phyloP scores from a whole-genome alignment of 495 filamentous ascomycete genomes.

The Neurospora sp. region DNA sequence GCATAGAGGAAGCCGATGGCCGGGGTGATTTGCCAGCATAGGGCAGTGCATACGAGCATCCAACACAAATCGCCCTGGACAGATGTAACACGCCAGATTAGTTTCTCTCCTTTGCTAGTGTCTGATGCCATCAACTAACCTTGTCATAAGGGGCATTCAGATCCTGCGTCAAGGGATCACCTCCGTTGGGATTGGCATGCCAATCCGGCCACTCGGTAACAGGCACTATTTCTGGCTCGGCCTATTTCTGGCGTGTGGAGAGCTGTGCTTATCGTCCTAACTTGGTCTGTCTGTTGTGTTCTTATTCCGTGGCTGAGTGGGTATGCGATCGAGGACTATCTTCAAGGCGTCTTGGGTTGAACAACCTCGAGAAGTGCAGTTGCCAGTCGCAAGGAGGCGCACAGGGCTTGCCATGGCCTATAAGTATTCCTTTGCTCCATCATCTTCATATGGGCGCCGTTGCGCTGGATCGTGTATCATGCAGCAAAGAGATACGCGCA shows the following conservation, averaged over 20 bases:
- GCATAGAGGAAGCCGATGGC: conserved; percentile 95
- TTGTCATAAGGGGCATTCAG: conserved; percentile 11
- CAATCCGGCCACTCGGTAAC: conserved; percentile 13
- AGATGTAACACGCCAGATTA: not conserved
- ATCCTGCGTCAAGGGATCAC: conserved; percentile 9
- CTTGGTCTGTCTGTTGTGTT: not conserved
- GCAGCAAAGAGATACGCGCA: not conserved
- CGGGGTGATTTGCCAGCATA: conserved; percentile 43
- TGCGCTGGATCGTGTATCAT: not conserved
- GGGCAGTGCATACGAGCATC: conserved; percentile 15
- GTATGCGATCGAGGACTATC: not conserved
- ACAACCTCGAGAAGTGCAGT: not conserved
- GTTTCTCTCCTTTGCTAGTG: not conserved
- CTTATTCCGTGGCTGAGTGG: not conserved
- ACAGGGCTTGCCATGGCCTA: not conserved
- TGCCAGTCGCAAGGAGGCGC: not conserved
- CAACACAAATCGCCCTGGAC: conserved; percentile 7
- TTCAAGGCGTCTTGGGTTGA: not conserved
- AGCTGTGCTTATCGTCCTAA: not conserved
- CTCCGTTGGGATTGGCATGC: conserved; percentile 9
- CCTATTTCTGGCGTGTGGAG: not conserved
- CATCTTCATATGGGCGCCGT: not conserved
- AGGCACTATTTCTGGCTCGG: conserved; percentile 5
- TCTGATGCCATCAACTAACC: not conserved
- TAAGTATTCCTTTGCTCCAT: not conserved